phyloP scores from a whole-genome alignment of 805 yeast species.

The Teunomyces barrocoloradensis region DNA sequence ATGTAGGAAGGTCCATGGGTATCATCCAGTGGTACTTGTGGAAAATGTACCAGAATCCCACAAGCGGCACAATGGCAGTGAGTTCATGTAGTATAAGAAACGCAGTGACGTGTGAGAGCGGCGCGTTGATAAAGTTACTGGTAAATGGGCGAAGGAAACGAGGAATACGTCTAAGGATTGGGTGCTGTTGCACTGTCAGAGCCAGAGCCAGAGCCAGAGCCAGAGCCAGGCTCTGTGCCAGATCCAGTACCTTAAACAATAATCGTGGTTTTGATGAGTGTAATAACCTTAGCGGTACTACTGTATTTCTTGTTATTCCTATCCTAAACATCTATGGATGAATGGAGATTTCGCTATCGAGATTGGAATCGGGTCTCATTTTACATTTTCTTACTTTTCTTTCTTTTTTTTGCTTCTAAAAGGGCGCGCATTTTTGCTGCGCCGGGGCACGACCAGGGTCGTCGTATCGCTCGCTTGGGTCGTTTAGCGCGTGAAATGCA shows the following conservation, averaged over 20 bases:
- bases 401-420: too few species aligned
- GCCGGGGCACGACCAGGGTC: not conserved
- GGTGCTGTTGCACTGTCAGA: constrained; percentile 9
- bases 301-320: not conserved
- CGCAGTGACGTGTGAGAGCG: constrained; percentile 58
- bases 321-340: not conserved
- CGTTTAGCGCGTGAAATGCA: not conserved
- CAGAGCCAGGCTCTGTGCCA: not conserved
- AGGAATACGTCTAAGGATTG: constrained; percentile 46
- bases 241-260: not conserved
- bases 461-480: not conserved
- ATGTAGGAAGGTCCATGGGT: constrained; percentile 56
- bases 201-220: not conserved
- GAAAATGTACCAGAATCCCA: constrained; percentile 65
- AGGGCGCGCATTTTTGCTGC: too few species aligned
- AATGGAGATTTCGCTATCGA: not conserved
- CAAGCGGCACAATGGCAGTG: constrained; percentile 69
- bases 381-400: too few species aligned
- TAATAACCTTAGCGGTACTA: not conserved
- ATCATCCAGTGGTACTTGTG: constrained; percentile 52
- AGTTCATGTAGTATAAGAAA: constrained; percentile 71
- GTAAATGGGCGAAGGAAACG: constrained; percentile 50
- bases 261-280: not conserved
- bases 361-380: not conserved
- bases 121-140: constrained; percentile 49